A percentile compares a stretch with the other conserved stretches of the same genome.
These are phyloP conservation scores for Hepatocystis sp. DNA, from an alignment of 169 alveolate species.

Conservation along the genomic window DNA sequence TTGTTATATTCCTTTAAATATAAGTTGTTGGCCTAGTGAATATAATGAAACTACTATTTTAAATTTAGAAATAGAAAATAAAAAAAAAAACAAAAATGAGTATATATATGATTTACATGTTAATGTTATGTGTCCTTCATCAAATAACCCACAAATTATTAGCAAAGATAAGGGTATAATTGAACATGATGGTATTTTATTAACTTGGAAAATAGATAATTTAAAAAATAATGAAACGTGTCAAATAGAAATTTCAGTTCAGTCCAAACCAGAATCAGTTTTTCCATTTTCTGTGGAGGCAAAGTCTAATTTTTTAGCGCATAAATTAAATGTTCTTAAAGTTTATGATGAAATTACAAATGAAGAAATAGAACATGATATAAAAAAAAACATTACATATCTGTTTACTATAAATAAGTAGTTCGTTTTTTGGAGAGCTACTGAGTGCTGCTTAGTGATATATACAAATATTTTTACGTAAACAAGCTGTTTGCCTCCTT, in stretches of 20 bases:
- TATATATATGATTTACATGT: slow-evolving; percentile 64
- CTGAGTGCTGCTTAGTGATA: too few relatives aligned
- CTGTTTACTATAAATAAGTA: slow-evolving; percentile 62
- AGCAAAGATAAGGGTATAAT: slow-evolving; percentile 72
- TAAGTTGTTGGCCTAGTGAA: slow-evolving; percentile 78
- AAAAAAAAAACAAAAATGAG: slow-evolving; percentile 27
- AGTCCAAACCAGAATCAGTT: slow-evolving; percentile 55
- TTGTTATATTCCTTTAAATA: slow-evolving; percentile 60
- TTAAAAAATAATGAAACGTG: slow-evolving; percentile 47
- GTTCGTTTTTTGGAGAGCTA: too few relatives aligned
- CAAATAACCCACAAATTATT: slow-evolving; percentile 61
- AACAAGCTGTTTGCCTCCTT: too few relatives aligned
- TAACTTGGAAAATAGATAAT: slow-evolving; percentile 51
- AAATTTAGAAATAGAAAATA: slow-evolving; percentile 76
- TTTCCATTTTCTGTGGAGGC: slow-evolving; percentile 77
- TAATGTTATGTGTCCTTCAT: slow-evolving; percentile 75
- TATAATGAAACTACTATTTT: slow-evolving; percentile 68
- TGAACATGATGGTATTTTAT: slow-evolving; percentile 69
- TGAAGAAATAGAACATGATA: slow-evolving; percentile 58
- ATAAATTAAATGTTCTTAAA: slow-evolving; percentile 47
- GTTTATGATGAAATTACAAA: slow-evolving; percentile 68
- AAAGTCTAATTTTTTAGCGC: slow-evolving; percentile 58
- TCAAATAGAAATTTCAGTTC: slow-evolving; percentile 75
- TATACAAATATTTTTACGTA: too few relatives aligned
- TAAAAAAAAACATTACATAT: slow-evolving; percentile 61